Evolutionary conservation across 495 filamentous ascomycete genomes (phyloP).

Genomic region (Choiromyces venosus): DNA sequence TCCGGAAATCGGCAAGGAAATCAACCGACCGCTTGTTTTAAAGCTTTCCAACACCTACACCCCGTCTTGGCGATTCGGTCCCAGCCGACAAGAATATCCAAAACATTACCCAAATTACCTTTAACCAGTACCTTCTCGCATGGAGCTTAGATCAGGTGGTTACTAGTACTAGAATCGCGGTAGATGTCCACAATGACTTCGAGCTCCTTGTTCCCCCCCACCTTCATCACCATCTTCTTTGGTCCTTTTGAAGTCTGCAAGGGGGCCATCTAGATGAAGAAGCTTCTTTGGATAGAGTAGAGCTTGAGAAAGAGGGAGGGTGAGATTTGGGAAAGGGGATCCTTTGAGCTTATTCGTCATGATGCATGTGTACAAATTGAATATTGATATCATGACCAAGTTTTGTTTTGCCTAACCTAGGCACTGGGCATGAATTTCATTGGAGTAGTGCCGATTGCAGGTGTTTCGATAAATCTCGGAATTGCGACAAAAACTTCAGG

Average conservation of each 20-base stretch:
- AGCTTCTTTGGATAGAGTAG: background rate
- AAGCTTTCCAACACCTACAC: slow-evolving; percentile 17
- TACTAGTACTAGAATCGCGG: slow-evolving; percentile 5
- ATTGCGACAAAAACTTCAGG: background rate
- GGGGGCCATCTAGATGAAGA: background rate
- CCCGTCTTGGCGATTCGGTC: slow-evolving; percentile 34
- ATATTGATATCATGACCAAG: background rate
- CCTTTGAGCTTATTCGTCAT: background rate
- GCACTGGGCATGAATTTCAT: background rate
- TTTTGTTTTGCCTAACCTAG: background rate
- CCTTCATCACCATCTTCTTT: background rate
- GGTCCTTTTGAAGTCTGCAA: background rate
- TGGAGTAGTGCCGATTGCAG: background rate
- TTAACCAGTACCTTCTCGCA: slow-evolving; percentile 34
- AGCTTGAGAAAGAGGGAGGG: background rate
- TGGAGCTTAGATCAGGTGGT: slow-evolving; percentile 38
- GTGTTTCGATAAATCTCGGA: background rate
- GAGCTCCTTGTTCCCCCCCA: background rate
- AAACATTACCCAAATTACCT: slow-evolving; percentile 21
- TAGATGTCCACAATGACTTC: background rate
- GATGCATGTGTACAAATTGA: background rate
- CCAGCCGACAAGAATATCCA: slow-evolving; percentile 29
- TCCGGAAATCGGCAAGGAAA: slow-evolving; percentile 33
- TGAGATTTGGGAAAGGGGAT: background rate
- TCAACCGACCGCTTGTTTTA: slow-evolving; percentile 24